A percentile compares a stretch with the other conserved stretches of the same genome.
Conservation (phyloP, 805 yeast genomes). For the Candida saitoana region DNA sequence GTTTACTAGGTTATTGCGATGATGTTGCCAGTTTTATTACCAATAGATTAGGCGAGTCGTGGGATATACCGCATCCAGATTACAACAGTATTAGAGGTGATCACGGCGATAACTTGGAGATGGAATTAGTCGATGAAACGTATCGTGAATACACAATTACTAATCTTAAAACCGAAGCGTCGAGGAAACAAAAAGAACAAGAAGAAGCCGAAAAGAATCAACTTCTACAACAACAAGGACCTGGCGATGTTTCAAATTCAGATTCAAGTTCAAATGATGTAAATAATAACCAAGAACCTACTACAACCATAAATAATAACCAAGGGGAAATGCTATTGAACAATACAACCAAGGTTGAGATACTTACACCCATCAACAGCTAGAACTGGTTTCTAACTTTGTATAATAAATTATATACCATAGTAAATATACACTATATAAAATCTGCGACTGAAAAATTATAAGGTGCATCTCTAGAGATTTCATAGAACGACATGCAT, state of each 20-base stretch:
- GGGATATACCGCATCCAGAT: constrained; percentile 32
- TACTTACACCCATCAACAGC: background rate
- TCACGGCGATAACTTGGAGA: constrained; percentile 10
- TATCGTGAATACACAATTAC: constrained; percentile 9
- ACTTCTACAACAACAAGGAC: background rate
- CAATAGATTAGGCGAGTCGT: constrained; percentile 23
- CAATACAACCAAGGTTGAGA: background rate
- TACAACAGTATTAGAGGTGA: constrained; percentile 17
- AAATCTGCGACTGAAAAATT: no score
- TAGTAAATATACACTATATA: no score
- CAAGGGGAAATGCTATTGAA: background rate
- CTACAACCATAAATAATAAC: no score
- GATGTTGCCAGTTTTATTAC: constrained; percentile 35
- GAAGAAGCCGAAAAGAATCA: background rate
- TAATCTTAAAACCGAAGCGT: constrained; percentile 2
- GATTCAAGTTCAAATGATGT: background rate
- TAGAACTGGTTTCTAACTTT: constrained; percentile 1
- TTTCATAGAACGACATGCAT: constrained; percentile 1
- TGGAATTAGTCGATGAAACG: constrained; percentile 9
- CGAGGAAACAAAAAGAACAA: background rate
- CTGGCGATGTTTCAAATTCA: no score
- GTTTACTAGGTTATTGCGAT: constrained; percentile 39
- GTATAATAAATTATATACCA: background rate
- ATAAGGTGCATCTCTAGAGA: background rate
- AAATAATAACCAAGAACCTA: background rate